Percentiles rank a stretch among this genome's conserved stretches.
Conservation (phyloP, 331 rosid species). For the Saraca asoca region DNA sequence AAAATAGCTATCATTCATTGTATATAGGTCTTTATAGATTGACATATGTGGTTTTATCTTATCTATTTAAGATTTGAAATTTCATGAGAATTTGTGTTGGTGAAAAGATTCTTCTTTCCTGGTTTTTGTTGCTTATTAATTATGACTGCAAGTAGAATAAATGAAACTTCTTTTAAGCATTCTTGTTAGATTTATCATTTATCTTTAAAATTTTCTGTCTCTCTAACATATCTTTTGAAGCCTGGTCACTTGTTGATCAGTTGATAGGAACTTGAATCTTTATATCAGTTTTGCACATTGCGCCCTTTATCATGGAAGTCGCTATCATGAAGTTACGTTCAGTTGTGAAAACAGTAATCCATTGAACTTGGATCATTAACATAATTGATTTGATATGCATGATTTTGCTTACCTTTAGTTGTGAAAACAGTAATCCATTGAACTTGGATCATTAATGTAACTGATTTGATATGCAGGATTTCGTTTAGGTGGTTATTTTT, state of each 20-base stretch:
- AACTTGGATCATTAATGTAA: slow-evolving; percentile 11
- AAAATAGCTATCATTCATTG: neutral
- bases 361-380: neutral
- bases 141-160: neutral
- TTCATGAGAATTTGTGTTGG: neutral
- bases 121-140: neutral
- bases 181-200: neutral
- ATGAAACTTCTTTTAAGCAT: neutral
- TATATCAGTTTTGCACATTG: neutral
- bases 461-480: slow-evolving; percentile 9
- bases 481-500: neutral
- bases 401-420: neutral
- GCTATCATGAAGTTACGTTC: neutral
- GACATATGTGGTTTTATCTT: neutral
- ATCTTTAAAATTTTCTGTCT: neutral
- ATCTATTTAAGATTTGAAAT: too few relatives aligned
- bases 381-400: slow-evolving; percentile 19
- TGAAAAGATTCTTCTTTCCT: neutral
- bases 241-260: neutral
- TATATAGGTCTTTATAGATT: neutral
- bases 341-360: neutral
- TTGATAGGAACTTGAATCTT: neutral
- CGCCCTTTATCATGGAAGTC: neutral
- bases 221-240: neutral
- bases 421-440: neutral